Base-by-base conservation (phyloP, 2,329 filamentous ascomycete genomes). In the Penicillium sp. region DNA sequence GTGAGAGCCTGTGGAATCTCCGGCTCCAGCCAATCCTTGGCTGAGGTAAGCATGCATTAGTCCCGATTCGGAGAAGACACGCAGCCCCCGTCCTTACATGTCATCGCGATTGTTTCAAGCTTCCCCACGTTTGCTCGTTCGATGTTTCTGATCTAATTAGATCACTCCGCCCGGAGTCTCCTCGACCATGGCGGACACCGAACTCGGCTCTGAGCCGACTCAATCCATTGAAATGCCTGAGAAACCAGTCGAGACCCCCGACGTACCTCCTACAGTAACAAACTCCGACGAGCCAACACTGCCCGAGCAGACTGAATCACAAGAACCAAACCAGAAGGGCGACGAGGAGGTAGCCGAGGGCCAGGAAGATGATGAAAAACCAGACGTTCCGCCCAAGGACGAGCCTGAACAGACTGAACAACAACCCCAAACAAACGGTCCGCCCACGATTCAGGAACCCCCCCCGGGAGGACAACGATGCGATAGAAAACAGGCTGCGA, bases 401-500 rank as follows among this genome's bases (percentile, higher is more conserved):
- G 62, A 64, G 19, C 66, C 64, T 54, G 64, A 70, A 42, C 60
- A 65, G 8, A 57, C 66, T 53, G 66, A 69, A 54, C 58, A 69
- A 39, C 58, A 55, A 60, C 45, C 54, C 58, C 59, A 61, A 58
- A 38, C 59, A 58, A 43, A 61, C 31, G 50, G 50, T 31, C 59
- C 65, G 23, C 65, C 65, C 13, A 60, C 63, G 31, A 67, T 67
- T 47, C 61, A 61, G 29, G 65, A 67, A 56, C 63, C 64, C 3
- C 3, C 48, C 61, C 51, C 53, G 50, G 41, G 44, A 51, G 56
- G 70, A 58, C 41, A 45, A 58, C 55, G 62, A 57, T 60, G 59
- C 54, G n/a, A 57, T 59, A n/a, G 66, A 72, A 29, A 50, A 57
- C 41, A 79, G 83, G 55, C 67, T 77, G 56, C 79, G 85, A 57